Conservation (phyloP, 768 basidiomycete species). For the Russula lepida region DNA sequence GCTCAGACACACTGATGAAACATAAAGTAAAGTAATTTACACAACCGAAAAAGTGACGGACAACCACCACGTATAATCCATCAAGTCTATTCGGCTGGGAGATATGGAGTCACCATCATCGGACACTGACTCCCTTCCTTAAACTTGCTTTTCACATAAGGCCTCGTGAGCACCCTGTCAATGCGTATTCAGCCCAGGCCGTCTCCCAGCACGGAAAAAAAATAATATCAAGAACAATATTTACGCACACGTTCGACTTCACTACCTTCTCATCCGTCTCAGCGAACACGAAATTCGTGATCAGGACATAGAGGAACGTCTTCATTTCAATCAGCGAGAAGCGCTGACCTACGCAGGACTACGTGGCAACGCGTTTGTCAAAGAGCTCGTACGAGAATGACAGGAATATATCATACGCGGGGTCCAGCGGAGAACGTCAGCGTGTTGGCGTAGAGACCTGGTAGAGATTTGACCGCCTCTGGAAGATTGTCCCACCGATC, state of each 20-base stretch:
- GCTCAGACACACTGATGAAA: no score
- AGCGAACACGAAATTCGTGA: conserved; percentile 67
- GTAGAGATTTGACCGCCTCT: conserved; percentile 53
- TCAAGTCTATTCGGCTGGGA: not conserved
- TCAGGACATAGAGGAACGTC: conserved; percentile 58
- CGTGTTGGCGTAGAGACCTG: conserved; percentile 63
- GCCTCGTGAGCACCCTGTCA: conserved; percentile 19
- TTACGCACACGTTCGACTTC: conserved; percentile 54
- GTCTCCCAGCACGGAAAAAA: not conserved
- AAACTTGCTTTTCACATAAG: conserved; percentile 11
- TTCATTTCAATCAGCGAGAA: conserved; percentile 84
- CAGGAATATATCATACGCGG: conserved; percentile 41
- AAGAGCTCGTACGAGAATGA: not conserved
- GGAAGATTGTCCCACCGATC: conserved; percentile 77
- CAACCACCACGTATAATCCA: not conserved
- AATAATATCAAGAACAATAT: not conserved
- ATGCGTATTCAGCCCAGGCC: not conserved
- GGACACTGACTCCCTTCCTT: conserved; percentile 21
- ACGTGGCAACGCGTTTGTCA: not conserved
- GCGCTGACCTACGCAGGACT: conserved; percentile 79
- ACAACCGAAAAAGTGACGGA: not conserved
- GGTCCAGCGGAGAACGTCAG: conserved; percentile 78
- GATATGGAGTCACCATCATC: conserved; percentile 15
- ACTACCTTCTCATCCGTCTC: conserved; percentile 72
- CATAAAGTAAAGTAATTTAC: not conserved